A percentile compares a stretch with the other conserved stretches of the same genome.
phyloP scores from a whole-genome alignment of 805 yeast genomes.

The Tetrapisispora nanseiensis region DNA sequence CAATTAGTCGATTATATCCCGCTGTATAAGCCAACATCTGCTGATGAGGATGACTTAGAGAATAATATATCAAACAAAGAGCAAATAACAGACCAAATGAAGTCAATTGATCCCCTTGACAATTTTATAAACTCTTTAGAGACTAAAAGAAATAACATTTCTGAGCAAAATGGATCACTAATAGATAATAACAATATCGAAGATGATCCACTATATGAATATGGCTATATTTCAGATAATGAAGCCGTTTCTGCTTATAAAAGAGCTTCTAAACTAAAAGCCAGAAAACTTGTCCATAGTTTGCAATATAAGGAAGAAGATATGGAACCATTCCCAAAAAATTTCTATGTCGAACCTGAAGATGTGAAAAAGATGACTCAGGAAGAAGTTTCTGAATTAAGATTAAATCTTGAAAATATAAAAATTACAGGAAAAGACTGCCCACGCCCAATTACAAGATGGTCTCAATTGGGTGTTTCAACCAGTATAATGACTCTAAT shows the following conservation, averaged over 20 bases:
- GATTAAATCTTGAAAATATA: constrained; percentile 53
- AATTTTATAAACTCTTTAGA: constrained; percentile 31
- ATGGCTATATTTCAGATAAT: constrained; percentile 7
- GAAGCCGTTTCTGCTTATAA: constrained; percentile 32
- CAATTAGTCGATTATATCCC: background rate
- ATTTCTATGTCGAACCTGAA: constrained; percentile 48
- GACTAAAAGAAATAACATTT: background rate
- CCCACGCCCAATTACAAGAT: constrained; percentile 58
- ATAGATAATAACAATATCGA: constrained; percentile 11
- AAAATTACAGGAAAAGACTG: constrained; percentile 49
- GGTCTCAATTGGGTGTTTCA: constrained; percentile 80
- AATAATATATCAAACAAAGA: too few relatives aligned
- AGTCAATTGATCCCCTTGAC: constrained; percentile 36
- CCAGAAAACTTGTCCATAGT: constrained; percentile 29
- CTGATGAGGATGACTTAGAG: background rate
- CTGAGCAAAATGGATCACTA: constrained; percentile 11
- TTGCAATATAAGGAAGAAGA: constrained; percentile 24
- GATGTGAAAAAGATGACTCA: constrained; percentile 40
- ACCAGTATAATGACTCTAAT: constrained; percentile 45
- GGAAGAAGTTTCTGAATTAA: constrained; percentile 46
- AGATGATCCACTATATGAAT: constrained; percentile 18
- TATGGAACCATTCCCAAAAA: constrained; percentile 47
- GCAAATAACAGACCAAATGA: background rate
- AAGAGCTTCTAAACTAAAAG: constrained; percentile 31
- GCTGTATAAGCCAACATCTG: background rate